phyloP scores from a whole-genome alignment of 768 basidiomycete genomes.

The Rhizopogon roseolus region DNA sequence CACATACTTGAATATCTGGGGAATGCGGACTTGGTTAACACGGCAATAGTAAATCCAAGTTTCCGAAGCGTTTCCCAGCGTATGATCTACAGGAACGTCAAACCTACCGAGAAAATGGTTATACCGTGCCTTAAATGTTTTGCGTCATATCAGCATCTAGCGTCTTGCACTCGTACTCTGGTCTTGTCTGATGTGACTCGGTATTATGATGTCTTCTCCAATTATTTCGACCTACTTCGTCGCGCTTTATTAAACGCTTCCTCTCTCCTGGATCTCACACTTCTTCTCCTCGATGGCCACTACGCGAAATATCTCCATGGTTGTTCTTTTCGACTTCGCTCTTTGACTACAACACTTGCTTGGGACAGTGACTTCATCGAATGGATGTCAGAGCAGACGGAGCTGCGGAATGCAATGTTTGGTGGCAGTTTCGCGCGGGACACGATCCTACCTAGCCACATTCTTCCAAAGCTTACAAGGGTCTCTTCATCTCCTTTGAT shows the following conservation, averaged over 20 bases:
- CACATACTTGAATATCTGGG: slow-evolving; percentile 4
- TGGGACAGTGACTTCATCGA: slow-evolving; percentile 16
- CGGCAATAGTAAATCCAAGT: not conserved
- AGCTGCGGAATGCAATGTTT: slow-evolving; percentile 16
- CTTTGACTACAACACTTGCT: slow-evolving; percentile 17
- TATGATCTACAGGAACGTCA: slow-evolving; percentile 5
- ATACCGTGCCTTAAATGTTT: slow-evolving; percentile 10
- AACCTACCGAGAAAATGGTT: not conserved
- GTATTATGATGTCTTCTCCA: not conserved
- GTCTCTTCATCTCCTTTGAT: slow-evolving; percentile 21
- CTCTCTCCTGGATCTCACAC: slow-evolving; percentile 18
- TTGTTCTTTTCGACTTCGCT: slow-evolving; percentile 20
- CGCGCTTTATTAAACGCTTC: slow-evolving; percentile 17
- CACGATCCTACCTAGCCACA: slow-evolving; percentile 4
- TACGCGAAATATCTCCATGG: slow-evolving; percentile 14
- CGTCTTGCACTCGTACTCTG: slow-evolving; percentile 5
- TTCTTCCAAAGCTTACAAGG: slow-evolving; percentile 16
- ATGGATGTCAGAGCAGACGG: slow-evolving; percentile 17
- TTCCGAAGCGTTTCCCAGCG: slow-evolving; percentile 5
- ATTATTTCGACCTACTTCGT: slow-evolving; percentile 10
- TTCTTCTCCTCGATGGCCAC: slow-evolving; percentile 19
- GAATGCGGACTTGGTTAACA: slow-evolving; percentile 2
- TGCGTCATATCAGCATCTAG: slow-evolving; percentile 5
- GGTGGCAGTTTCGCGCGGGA: slow-evolving; percentile 14
- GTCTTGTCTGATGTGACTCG: slow-evolving; percentile 3